Evolutionary conservation across 345 rosid genomes (phyloP).

Genomic region (Schrenkiella parvula): DNA sequence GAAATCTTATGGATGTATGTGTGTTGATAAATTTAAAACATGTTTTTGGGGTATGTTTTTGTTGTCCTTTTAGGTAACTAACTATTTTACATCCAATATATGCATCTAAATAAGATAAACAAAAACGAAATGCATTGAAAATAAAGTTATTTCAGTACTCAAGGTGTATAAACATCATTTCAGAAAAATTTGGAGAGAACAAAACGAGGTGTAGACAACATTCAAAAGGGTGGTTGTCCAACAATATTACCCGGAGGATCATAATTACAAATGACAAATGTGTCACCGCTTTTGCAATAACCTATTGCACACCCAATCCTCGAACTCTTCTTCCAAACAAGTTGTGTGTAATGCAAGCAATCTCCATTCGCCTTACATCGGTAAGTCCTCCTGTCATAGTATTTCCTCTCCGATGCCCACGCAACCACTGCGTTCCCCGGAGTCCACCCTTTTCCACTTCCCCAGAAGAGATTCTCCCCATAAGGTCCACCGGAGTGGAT

Average conservation of each 20-base stretch:
- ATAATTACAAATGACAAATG: slow-evolving; percentile 52
- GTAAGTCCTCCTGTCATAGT: slow-evolving; percentile 44
- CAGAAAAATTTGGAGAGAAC: background rate
- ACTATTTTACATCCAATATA: too few relatives aligned
- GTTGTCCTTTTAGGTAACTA: too few relatives aligned
- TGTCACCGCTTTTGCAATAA: slow-evolving; percentile 45
- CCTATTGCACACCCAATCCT: slow-evolving; percentile 54
- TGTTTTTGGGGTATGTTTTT: too few relatives aligned
- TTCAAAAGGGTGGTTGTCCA: slow-evolving; percentile 60
- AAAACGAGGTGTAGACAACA: background rate
- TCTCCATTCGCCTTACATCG: slow-evolving; percentile 35
- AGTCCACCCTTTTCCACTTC: slow-evolving; percentile 52
- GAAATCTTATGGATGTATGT: too few relatives aligned
- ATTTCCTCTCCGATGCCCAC: slow-evolving; percentile 51
- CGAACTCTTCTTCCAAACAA: slow-evolving; percentile 59
- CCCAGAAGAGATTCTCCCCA: slow-evolving; percentile 67
- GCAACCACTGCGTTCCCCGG: slow-evolving; percentile 42
- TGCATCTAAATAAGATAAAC: too few relatives aligned
- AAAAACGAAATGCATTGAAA: too few relatives aligned
- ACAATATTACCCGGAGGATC: slow-evolving; percentile 63
- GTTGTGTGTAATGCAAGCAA: slow-evolving; percentile 61
- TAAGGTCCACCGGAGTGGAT: slow-evolving; percentile 50
- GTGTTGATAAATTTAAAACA: too few relatives aligned
- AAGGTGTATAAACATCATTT: background rate
- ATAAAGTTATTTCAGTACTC: background rate